A percentile compares a stretch with the other conserved stretches of the same genome.
Evolutionary conservation across 2,329 filamentous ascomycete species (phyloP).

Genomic region (Diaporthe nobilis): DNA sequence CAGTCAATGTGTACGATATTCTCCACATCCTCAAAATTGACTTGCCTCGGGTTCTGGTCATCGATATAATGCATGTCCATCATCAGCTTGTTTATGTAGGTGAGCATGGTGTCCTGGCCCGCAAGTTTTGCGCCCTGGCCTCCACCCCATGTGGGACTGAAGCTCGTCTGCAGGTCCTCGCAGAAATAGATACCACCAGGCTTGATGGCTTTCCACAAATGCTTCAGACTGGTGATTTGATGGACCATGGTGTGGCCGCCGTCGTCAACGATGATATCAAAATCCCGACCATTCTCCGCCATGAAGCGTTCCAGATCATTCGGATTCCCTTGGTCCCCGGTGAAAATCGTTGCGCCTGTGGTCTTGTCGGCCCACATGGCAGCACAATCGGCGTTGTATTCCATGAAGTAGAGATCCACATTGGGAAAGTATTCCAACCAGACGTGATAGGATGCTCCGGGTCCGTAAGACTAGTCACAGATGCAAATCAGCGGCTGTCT

Average conservation of each 20-base stretch:
- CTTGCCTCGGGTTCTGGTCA: neutral
- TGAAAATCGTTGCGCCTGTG: too few species aligned
- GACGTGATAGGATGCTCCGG: neutral
- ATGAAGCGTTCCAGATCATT: neutral
- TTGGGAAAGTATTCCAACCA: neutral
- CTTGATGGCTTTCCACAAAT: neutral
- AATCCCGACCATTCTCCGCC: neutral
- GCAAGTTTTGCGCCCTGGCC: neutral
- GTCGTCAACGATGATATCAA: neutral
- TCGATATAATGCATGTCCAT: neutral
- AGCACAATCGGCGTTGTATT: neutral
- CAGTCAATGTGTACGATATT: neutral
- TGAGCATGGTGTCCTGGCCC: neutral
- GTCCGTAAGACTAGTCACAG: neutral
- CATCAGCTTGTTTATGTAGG: neutral
- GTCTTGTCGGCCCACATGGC: neutral
- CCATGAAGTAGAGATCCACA: neutral
- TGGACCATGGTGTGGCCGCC: neutral
- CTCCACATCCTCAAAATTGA: neutral
- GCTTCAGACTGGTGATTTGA: neutral
- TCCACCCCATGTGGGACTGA: neutral
- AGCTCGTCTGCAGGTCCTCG: neutral
- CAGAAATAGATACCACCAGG: neutral
- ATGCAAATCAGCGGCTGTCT: neutral
- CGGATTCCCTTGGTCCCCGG: neutral